Base-by-base conservation (phyloP, 2,329 filamentous ascomycete genomes). In the Trichophyton verrucosum region DNA sequence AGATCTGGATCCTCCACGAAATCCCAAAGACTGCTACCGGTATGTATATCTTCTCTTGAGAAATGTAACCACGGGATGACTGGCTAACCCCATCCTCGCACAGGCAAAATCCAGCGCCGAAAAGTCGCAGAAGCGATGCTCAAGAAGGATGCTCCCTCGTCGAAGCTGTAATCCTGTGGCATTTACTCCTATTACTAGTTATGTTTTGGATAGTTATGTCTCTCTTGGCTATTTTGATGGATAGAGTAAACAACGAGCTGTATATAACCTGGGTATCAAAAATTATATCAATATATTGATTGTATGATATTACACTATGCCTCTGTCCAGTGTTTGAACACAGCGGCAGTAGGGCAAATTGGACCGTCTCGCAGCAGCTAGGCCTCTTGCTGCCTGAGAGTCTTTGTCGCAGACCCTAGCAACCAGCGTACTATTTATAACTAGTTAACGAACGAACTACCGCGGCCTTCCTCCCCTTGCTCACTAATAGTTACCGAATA, bases 1-100 rank as follows among this genome's bases (percentile, higher is more conserved):
- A 87, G 85, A 78, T 91, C 40, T 94, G 88, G 77, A 91, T 94
- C 68, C 89, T 89, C 40, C 82, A 89, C 61, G 77, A 86, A 65
- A 95, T 95, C 84, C 89, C 89, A 64, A 95, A 95, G 81, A 92
- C 90, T 3, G 89, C 89, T n/a, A 95, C 89, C 30, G 64, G 64
- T 62, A 61, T 30, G 60, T 38, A 3, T n/a, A 7, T 3, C 6
- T 17, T 22, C n/a, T 56, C 46, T 30, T 17, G 5, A 11, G n/a
- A 38, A 3, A 7, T 38, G 9, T 38, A 1, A 13, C 33, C 3
- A 9, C 33, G 9, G 2, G 11, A 11, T 13, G 11, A 38, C 33
- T 15, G 30, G n/a, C 49, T 30, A 33, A 53, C 49, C 46, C 60
- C n/a, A 49, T 24, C 9, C 38, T 22, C 5, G 11, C 56, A 2